phyloP scores from a whole-genome alignment of 2,329 filamentous ascomycete species.

The Fusarium xylarioides region DNA sequence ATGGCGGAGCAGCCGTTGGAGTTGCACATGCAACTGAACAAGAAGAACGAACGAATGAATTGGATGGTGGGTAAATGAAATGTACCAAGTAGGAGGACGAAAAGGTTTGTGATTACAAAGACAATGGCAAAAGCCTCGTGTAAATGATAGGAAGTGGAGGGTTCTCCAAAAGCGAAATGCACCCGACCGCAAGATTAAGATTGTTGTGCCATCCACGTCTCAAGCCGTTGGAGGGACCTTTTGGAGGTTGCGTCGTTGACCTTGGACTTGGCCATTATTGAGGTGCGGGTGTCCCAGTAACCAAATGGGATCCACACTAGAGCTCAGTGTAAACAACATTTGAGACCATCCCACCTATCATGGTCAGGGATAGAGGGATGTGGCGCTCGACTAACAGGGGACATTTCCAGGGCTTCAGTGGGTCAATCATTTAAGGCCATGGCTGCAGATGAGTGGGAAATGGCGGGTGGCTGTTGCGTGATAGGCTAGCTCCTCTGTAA shows the following conservation, averaged over 20 bases:
- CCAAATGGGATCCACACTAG: constrained; percentile 32
- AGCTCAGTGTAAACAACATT: constrained; percentile 40
- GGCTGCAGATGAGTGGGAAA: constrained; percentile 14
- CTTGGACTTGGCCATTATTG: constrained; percentile 7
- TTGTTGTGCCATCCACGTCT: constrained; percentile 28
- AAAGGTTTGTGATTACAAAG: constrained; percentile 3
- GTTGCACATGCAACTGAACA: constrained; percentile 27
- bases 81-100: background rate
- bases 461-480: constrained; percentile 1
- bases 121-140: background rate
- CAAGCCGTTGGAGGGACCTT: constrained; percentile 23
- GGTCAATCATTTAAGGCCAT: constrained; percentile 10
- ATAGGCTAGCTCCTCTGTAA: constrained; percentile 7
- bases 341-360: constrained; percentile 36
- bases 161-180: constrained; percentile 14
- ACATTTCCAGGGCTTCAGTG: constrained; percentile 14
- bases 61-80: background rate
- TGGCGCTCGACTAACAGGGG: constrained; percentile 32
- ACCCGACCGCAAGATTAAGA: background rate
- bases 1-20: constrained; percentile 30
- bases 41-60: background rate
- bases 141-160: constrained; percentile 7
- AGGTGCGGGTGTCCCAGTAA: constrained; percentile 37
- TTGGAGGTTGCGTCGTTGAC: constrained; percentile 33
- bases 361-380: constrained; percentile 15